Conservation (phyloP, 768 basidiomycete species). For the Coprinopsis cinerea region DNA sequence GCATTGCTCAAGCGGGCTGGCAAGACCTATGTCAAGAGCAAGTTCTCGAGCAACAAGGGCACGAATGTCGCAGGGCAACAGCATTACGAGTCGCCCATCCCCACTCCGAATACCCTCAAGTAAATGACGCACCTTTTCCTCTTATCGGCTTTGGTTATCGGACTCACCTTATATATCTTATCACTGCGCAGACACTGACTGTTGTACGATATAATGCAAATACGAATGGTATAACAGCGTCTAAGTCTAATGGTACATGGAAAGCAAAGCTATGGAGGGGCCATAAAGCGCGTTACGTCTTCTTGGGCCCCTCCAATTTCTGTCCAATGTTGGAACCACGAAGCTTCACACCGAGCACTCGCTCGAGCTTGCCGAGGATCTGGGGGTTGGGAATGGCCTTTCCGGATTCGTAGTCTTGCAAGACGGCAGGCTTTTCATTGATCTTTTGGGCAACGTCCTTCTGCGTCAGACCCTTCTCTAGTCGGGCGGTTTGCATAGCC, state of each 20-base stretch:
- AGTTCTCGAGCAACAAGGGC: conserved; percentile 4
- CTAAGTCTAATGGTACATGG: conserved; percentile 1
- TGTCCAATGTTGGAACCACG: conserved; percentile 87
- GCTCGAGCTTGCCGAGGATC: conserved; percentile 85
- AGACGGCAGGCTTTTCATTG: conserved; percentile 85
- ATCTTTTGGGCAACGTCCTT: conserved; percentile 91
- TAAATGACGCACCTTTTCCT: too few species aligned
- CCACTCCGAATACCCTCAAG: neutral
- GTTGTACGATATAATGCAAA: neutral
- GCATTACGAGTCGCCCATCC: too few species aligned
- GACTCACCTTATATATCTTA: neutral
- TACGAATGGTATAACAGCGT: neutral
- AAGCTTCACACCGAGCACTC: conserved; percentile 79
- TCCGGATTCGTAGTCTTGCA: conserved; percentile 87
- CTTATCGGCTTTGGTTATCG: too few species aligned
- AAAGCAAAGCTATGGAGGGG: conserved; percentile 4
- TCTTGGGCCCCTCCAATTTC: conserved; percentile 76
- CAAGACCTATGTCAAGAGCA: conserved; percentile 47
- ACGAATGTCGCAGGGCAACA: too few species aligned
- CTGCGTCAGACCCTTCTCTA: conserved; percentile 76
- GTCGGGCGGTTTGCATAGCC: conserved; percentile 79
- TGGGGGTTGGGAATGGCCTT: conserved; percentile 84
- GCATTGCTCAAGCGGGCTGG: conserved; percentile 63
- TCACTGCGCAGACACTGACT: too few species aligned
- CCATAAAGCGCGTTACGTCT: conserved; percentile 24